These are phyloP conservation scores for Penicillium robsamsonii DNA, from an alignment of 495 filamentous ascomycete genomes.

Conservation along the genomic window DNA sequence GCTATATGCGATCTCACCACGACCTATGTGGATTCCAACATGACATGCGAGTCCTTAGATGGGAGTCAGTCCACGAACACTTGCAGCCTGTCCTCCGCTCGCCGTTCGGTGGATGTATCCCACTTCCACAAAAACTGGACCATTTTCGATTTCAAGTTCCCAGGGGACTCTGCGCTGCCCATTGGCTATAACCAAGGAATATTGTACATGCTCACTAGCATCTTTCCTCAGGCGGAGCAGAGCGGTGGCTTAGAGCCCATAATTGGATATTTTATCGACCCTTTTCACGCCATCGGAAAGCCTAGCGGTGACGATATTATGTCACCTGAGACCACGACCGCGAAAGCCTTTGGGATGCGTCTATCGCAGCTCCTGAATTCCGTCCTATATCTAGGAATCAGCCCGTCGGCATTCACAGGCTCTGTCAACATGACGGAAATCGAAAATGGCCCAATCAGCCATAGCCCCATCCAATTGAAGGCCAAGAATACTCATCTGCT, in stretches of 20 bases:
- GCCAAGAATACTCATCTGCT: neutral
- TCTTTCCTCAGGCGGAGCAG: neutral
- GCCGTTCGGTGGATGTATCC: neutral
- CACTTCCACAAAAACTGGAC: conserved; percentile 3
- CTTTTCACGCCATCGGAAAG: neutral
- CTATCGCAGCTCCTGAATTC: neutral
- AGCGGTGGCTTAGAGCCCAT: neutral
- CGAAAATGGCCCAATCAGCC: neutral
- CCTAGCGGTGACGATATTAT: neutral
- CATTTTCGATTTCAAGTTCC: neutral
- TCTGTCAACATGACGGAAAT: neutral
- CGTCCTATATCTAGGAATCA: neutral
- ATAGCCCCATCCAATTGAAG: neutral
- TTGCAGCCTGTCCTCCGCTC: conserved; percentile 1
- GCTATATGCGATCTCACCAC: conserved; percentile 2
- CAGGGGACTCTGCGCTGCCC: neutral
- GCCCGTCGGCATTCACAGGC: neutral
- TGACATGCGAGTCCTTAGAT: neutral
- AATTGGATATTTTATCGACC: neutral
- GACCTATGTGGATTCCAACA: neutral
- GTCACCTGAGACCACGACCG: neutral
- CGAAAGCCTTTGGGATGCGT: neutral
- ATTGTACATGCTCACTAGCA: neutral
- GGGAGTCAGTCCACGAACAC: neutral
- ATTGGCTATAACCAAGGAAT: neutral